A percentile compares a stretch with the other conserved stretches of the same genome.
These are phyloP conservation scores for Babesia bigemina DNA, from an alignment of 169 alveolate genomes.

Conservation along the genomic window DNA sequence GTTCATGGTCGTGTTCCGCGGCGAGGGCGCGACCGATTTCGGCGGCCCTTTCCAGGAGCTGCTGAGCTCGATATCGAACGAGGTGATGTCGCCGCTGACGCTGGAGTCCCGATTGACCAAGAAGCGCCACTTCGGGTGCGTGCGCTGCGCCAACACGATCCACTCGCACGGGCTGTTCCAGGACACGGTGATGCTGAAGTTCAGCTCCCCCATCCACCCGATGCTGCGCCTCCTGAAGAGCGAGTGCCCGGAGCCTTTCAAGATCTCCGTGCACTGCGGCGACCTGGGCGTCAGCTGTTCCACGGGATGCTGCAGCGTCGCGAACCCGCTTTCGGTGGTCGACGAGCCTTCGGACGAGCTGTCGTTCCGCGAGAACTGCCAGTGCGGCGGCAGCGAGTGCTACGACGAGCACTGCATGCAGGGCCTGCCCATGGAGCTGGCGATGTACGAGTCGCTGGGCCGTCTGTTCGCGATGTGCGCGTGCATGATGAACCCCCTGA, in stretches of 20 bases:
- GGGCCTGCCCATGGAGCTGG: constrained; percentile 68
- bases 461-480: constrained; percentile 89
- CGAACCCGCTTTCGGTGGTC: not conserved
- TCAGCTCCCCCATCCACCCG: constrained; percentile 15
- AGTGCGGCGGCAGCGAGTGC: constrained; percentile 59
- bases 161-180: constrained; percentile 87
- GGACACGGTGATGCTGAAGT: constrained; percentile 84
- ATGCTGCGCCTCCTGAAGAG: not conserved
- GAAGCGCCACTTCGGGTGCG: constrained; percentile 22
- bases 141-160: constrained; percentile 83
- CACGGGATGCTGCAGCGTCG: constrained; percentile 55
- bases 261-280: constrained; percentile 22
- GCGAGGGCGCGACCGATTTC: constrained; percentile 91
- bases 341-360: constrained; percentile 33
- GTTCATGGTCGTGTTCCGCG: constrained; percentile 88
- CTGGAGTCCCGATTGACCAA: constrained; percentile 33
- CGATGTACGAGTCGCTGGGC: constrained; percentile 89
- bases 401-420: constrained; percentile 27
- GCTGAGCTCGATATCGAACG: constrained; percentile 84
- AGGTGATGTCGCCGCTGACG: constrained; percentile 84
- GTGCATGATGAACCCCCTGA: constrained; percentile 84
- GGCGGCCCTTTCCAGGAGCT: constrained; percentile 93
- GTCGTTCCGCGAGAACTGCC: constrained; percentile 18
- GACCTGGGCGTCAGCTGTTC: constrained; percentile 55
- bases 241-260: constrained; percentile 6